Conservation (phyloP, 768 basidiomycete genomes). For the Plicaturopsis crispa region DNA sequence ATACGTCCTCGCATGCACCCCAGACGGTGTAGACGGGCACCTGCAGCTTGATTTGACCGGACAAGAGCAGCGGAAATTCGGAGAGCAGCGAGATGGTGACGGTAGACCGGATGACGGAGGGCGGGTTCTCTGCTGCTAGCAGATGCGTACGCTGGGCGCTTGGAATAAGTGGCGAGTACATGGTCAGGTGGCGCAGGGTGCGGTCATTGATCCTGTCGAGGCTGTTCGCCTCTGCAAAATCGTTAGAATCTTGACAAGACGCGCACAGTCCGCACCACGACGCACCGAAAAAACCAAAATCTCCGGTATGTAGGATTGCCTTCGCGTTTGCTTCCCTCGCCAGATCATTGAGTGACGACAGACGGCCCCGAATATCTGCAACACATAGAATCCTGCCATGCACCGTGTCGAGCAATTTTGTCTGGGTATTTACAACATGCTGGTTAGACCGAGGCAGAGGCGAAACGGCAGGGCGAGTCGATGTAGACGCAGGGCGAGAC, state of each 20-base stretch:
- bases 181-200: slow-evolving; percentile 90
- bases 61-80: slow-evolving; percentile 88
- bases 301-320: slow-evolving; percentile 95
- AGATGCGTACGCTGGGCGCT: slow-evolving; percentile 75
- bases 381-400: slow-evolving; percentile 89
- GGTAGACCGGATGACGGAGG: slow-evolving; percentile 62
- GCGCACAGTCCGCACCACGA: slow-evolving; percentile 5
- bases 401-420: slow-evolving; percentile 69
- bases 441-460: slow-evolving; percentile 40
- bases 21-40: slow-evolving; percentile 95
- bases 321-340: slow-evolving; percentile 84
- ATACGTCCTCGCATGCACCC: slow-evolving; percentile 96
- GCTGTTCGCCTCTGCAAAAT: slow-evolving; percentile 58
- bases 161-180: slow-evolving; percentile 92
- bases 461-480: slow-evolving; percentile 49
- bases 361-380: slow-evolving; percentile 86
- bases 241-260: slow-evolving; percentile 9
- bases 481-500: slow-evolving; percentile 54
- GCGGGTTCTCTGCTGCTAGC: slow-evolving; percentile 62
- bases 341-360: slow-evolving; percentile 84
- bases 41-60: slow-evolving; percentile 83
- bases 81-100: slow-evolving; percentile 77
- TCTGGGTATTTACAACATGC: slow-evolving; percentile 62
- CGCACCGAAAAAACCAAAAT: slow-evolving; percentile 96
- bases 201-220: slow-evolving; percentile 90